Conservation (phyloP, 2,329 filamentous ascomycete species). For the Calonectria montana region DNA sequence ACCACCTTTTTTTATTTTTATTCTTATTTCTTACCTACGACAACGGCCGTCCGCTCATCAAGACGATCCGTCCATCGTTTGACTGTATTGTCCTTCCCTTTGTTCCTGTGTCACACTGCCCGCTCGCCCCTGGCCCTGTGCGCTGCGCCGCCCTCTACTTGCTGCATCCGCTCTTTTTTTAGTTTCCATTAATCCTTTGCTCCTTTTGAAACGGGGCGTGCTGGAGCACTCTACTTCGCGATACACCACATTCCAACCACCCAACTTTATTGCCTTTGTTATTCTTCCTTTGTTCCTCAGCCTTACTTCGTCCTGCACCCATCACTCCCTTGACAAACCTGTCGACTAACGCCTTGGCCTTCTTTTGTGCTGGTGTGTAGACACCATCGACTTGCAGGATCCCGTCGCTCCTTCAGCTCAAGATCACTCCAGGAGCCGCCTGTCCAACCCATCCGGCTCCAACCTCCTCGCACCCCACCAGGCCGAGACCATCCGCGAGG, state of each 20-base stretch:
- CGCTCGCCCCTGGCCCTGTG: constrained; percentile 32
- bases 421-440: constrained; percentile 69
- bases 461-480: constrained; percentile 80
- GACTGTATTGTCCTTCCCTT: constrained; percentile 32
- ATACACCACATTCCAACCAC: constrained; percentile 42
- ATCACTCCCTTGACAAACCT: constrained; percentile 8
- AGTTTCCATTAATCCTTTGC: constrained; percentile 34
- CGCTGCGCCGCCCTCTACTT: constrained; percentile 33
- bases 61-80: constrained; percentile 23
- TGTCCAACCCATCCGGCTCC: constrained; percentile 57
- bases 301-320: constrained; percentile 15
- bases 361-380: constrained; percentile 57
- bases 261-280: constrained; percentile 34
- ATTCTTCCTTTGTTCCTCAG: constrained; percentile 26
- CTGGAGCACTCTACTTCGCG: constrained; percentile 32
- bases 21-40: not conserved
- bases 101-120: constrained; percentile 26
- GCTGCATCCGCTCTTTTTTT: constrained; percentile 12
- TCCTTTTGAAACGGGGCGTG: constrained; percentile 25
- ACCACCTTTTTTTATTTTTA: not conserved
- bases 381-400: constrained; percentile 95
- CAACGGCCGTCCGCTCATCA: not conserved
- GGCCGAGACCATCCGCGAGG: constrained; percentile 83
- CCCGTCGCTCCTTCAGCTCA: constrained; percentile 84
- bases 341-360: constrained; percentile 34